Conservation (phyloP, 2,329 filamentous ascomycete species). For the Scleromitrula shiraiana region DNA sequence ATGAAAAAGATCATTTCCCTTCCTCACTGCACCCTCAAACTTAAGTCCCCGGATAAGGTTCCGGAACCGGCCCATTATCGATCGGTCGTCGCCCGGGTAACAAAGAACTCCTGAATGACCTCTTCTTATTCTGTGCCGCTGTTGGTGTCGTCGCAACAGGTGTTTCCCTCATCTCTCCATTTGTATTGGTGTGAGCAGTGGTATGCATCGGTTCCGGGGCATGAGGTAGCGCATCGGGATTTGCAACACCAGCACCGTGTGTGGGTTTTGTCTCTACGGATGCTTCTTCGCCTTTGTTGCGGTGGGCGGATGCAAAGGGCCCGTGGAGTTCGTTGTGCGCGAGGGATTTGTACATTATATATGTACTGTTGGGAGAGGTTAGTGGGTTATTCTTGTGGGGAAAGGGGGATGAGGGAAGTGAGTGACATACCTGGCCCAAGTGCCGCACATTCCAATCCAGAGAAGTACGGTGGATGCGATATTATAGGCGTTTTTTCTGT, state of each 20-base stretch:
- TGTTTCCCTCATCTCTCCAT: too few species aligned
- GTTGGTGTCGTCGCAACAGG: too few species aligned
- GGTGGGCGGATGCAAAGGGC: conserved; percentile 20
- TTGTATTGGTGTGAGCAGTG: too few species aligned
- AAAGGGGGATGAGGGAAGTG: conserved; percentile 6
- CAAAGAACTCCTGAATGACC: too few species aligned
- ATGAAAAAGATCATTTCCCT: too few species aligned
- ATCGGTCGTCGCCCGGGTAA: too few species aligned
- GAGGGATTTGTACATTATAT: conserved; percentile 31
- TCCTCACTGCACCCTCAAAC: too few species aligned
- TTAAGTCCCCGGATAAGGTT: too few species aligned
- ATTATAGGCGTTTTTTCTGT: conserved; percentile 41
- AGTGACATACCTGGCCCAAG: conserved; percentile 42
- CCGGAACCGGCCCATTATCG: too few species aligned
- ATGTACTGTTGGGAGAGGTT: conserved; percentile 22
- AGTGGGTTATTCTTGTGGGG: neutral
- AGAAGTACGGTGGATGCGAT: conserved; percentile 44
- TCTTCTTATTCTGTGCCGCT: too few species aligned
- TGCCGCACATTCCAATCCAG: conserved; percentile 43
- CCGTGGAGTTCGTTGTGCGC: conserved; percentile 29
- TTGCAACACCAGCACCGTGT: too few species aligned
- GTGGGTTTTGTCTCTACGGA: neutral
- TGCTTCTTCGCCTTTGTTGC: neutral
- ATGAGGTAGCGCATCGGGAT: neutral
- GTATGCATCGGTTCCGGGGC: neutral